Evolutionary conservation across 2,329 filamentous ascomycete species (phyloP).

Genomic region (Aspergillus carbonarius): DNA sequence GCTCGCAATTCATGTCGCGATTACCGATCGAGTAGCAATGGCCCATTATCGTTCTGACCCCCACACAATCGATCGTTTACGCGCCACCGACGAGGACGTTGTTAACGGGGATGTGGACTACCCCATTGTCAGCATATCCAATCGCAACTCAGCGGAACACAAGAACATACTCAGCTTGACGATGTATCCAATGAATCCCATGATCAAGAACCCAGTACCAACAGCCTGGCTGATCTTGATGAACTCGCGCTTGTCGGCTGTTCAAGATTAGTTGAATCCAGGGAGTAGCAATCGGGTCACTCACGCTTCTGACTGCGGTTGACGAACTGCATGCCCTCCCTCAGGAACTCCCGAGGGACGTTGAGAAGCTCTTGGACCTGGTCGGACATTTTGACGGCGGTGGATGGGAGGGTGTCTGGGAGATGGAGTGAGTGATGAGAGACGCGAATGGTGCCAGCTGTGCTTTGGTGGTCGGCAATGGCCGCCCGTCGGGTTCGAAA

Average conservation of each 20-base stretch:
- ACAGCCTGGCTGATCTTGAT: slow-evolving; percentile 62
- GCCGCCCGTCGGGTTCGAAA: not conserved
- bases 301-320: slow-evolving; percentile 26
- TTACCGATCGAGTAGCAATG: not conserved
- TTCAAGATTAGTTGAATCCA: slow-evolving; percentile 8
- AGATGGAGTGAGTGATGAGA: not conserved
- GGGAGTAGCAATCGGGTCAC: not conserved
- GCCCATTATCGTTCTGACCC: not conserved
- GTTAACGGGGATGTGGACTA: slow-evolving; percentile 53
- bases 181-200: slow-evolving; percentile 58
- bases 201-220: slow-evolving; percentile 60
- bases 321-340: slow-evolving; percentile 24
- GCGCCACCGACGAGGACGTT: slow-evolving; percentile 51
- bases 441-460: slow-evolving; percentile 8
- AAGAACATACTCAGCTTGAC: slow-evolving; percentile 60
- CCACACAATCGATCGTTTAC: slow-evolving; percentile 22
- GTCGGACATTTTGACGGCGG: slow-evolving; percentile 20
- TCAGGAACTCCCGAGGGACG: slow-evolving; percentile 24
- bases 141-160: not conserved
- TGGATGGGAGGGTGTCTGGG: not conserved
- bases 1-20: too few species aligned
- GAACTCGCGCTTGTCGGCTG: slow-evolving; percentile 60
- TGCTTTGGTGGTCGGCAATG: slow-evolving; percentile 4
- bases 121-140: not conserved
- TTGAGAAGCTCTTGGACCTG: slow-evolving; percentile 24